Conservation (phyloP, 2,329 filamentous ascomycete genomes). For the Alternaria consortialis region DNA sequence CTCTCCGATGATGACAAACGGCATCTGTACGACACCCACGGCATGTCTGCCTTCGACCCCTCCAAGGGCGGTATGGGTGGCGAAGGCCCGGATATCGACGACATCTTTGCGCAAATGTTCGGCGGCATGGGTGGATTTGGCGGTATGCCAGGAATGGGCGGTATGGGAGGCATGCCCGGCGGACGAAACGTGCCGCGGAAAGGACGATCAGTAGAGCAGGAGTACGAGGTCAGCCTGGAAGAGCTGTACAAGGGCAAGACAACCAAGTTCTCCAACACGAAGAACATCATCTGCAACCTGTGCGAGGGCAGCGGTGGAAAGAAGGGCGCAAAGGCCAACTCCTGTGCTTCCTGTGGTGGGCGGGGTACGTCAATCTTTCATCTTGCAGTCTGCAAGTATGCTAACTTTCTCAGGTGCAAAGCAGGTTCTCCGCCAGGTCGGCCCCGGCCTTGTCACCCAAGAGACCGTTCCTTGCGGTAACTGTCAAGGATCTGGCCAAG, state of each 20-base stretch:
- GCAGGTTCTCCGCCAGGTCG: constrained; percentile 81
- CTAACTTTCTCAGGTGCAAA: constrained; percentile 65
- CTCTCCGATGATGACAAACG: constrained; percentile 95
- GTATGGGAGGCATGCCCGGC: constrained; percentile 62
- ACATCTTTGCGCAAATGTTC: constrained; percentile 94
- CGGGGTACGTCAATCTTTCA: constrained; percentile 60
- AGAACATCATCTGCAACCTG: constrained; percentile 85
- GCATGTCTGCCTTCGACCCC: constrained; percentile 94
- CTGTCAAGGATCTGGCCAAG: constrained; percentile 84
- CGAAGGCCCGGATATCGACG: constrained; percentile 78
- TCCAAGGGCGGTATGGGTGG: constrained; percentile 70
- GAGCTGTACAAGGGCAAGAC: constrained; percentile 99
- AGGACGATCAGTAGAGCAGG: constrained; percentile 85
- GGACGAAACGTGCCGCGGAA: constrained; percentile 65
- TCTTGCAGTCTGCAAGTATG: background rate
- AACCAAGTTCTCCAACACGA: constrained; percentile 93
- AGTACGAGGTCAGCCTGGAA: constrained; percentile 89
- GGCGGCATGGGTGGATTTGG: constrained; percentile 56
- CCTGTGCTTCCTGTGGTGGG: constrained; percentile 86
- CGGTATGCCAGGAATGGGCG: constrained; percentile 67
- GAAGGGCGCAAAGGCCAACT: constrained; percentile 84
- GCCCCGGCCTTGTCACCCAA: constrained; percentile 84
- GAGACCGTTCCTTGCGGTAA: constrained; percentile 81
- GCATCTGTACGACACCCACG: constrained; percentile 88
- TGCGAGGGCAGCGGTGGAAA: constrained; percentile 93